phyloP scores from a whole-genome alignment of 306 rosid species.

The Dryas alaskensis region DNA sequence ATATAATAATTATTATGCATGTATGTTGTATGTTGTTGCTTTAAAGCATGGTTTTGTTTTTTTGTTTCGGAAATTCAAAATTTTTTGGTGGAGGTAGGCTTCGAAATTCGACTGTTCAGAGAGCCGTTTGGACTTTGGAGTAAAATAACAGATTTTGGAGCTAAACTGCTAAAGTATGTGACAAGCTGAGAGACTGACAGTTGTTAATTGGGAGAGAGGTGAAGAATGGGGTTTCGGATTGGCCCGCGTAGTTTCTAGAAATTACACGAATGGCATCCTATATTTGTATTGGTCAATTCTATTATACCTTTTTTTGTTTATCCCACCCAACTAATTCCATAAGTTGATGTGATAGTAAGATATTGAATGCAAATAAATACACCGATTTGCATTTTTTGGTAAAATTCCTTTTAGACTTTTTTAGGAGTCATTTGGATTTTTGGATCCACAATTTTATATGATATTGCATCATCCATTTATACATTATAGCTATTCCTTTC shows the following conservation, averaged over 20 bases:
- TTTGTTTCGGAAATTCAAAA: slow-evolving; percentile 25
- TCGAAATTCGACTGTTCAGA: neutral
- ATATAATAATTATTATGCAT: slow-evolving; percentile 3
- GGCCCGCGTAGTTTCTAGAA: neutral
- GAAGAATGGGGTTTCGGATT: neutral
- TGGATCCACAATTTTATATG: too few relatives aligned
- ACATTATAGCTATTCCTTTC: too few relatives aligned
- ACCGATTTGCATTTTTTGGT: too few relatives aligned
- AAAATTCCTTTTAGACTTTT: too few relatives aligned
- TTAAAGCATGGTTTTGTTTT: slow-evolving; percentile 13
- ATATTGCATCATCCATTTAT: too few relatives aligned
- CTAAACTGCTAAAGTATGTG: neutral
- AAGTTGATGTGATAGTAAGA: too few relatives aligned
- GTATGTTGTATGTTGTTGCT: slow-evolving; percentile 27
- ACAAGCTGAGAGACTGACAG: neutral
- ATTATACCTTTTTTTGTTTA: neutral
- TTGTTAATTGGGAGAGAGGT: neutral
- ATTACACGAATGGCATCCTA: neutral
- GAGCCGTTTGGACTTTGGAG: slow-evolving; percentile 7
- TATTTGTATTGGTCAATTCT: neutral
- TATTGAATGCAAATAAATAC: too few relatives aligned
- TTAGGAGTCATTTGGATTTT: too few relatives aligned
- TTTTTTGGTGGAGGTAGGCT: too few relatives aligned
- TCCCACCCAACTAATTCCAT: neutral
- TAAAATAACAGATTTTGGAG: neutral